Evolutionary conservation across 2,329 filamentous ascomycete species (phyloP), one percentile per base, ranked within the genome.

Genomic region (Hypoxylon sp.): DNA sequence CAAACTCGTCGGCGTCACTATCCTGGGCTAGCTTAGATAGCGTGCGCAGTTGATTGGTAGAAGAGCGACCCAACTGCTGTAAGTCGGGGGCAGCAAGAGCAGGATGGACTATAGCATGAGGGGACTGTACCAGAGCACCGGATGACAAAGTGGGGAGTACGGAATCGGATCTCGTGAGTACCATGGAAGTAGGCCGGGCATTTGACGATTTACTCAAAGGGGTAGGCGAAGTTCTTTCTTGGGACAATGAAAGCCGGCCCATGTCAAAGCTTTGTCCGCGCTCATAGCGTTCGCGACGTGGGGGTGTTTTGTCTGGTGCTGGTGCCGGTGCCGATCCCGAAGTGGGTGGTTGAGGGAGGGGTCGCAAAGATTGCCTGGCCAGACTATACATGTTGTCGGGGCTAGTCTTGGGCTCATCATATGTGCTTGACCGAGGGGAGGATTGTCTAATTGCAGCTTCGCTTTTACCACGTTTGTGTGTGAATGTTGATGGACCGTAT

Each of bases 11-110:
- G 0, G 89, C 88, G 9, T 90, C 89, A 2, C 88, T 91, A 50
- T 90, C 89, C 74, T 95, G 88, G 1, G 94, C 93, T 71, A 97
- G 88, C 74, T 90, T 92, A 5, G 95, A 97, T 39, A 98, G 84
- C 0, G 94, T 94, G 47, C 94, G 91, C 22, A 99, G 86, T 79
- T 99, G 93, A 64, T 92, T 91, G 1, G 96, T 98, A 0, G 95
- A 92, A 0, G 96, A 98, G 74, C 93, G 93, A 64, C 95, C 92
- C 17, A 99, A 85, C 35, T 89, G 91, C 78, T 94, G 88, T 10
- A 98, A 85, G 70, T 98, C 94, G 2, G 93, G 91, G 0, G 88
- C 85, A 6, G 85, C 86, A 14, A 94, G 80, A 3, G 86, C 82
- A 11, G 85, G 75, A 74, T 82, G 79, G 65, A 81, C 77, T 24